phyloP scores from a whole-genome alignment of 202 grass and related monocot species.

The Elaeis oleifera region DNA sequence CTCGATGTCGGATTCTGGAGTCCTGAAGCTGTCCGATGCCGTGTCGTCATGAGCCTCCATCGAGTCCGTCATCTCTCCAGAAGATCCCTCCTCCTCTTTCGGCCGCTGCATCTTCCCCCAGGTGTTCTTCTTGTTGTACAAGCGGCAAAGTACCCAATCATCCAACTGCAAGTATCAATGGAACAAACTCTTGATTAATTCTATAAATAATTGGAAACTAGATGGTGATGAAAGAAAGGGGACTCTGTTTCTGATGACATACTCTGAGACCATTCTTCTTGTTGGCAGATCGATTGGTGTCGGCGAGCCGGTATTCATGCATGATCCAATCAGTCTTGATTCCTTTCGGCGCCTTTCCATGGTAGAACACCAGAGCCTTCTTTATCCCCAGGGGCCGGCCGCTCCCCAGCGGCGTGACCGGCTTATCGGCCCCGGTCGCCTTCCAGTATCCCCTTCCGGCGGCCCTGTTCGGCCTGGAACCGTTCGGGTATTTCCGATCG shows the following conservation, averaged over 20 bases:
- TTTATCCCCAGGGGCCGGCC: not conserved
- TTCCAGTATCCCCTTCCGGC: slow-evolving; percentile 14
- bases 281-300: not conserved
- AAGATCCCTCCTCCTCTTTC: no score
- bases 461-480: slow-evolving; percentile 11
- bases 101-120: not conserved
- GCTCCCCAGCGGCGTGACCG: not conserved
- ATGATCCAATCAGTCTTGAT: slow-evolving; percentile 13
- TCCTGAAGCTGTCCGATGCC: not conserved
- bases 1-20: slow-evolving; percentile 7
- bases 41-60: not conserved
- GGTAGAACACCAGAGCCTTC: slow-evolving; percentile 12
- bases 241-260: not conserved
- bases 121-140: slow-evolving; percentile 20
- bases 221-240: no score
- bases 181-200: no score
- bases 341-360: slow-evolving; percentile 7
- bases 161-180: slow-evolving; percentile 2
- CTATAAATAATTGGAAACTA: no score
- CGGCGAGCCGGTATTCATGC: slow-evolving; percentile 1
- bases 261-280: slow-evolving; percentile 2
- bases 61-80: not conserved
- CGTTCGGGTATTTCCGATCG: slow-evolving; percentile 18
- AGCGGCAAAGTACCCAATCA: slow-evolving; percentile 1
- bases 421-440: slow-evolving; percentile 16